These are phyloP conservation scores for Babesia ovata DNA, from an alignment of 169 alveolate genomes.

Conservation along the genomic window DNA sequence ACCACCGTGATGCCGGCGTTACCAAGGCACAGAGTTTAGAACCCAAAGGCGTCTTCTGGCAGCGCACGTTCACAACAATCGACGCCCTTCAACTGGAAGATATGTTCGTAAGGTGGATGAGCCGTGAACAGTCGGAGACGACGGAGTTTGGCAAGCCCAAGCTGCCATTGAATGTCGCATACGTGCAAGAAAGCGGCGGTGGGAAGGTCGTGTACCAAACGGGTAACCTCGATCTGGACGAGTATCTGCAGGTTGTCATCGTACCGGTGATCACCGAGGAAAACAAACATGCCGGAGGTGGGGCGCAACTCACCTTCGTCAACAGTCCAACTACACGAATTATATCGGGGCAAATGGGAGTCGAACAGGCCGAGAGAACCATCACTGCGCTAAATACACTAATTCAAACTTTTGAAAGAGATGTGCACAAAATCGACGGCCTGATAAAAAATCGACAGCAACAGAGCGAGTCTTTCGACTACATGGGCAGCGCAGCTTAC, in stretches of 20 bases:
- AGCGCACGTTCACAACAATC: slow-evolving; percentile 4
- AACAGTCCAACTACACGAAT: slow-evolving; percentile 50
- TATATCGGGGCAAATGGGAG: slow-evolving; percentile 37
- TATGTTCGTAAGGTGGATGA: slow-evolving; percentile 52
- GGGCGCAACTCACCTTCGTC: slow-evolving; percentile 30
- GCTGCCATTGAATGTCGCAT: slow-evolving; percentile 28
- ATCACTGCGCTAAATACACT: slow-evolving; percentile 32
- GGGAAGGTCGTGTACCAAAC: slow-evolving; percentile 36
- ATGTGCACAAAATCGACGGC: slow-evolving; percentile 34
- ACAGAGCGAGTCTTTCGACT: slow-evolving; percentile 12
- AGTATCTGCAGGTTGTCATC: slow-evolving; percentile 42
- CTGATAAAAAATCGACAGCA: slow-evolving; percentile 27
- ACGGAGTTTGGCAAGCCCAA: slow-evolving; percentile 63
- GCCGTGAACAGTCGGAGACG: slow-evolving; percentile 23
- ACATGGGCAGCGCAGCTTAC: slow-evolving; percentile 48
- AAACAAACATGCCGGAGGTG: slow-evolving; percentile 16
- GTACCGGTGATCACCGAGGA: slow-evolving; percentile 23
- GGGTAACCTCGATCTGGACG: slow-evolving; percentile 15
- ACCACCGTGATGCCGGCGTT: slow-evolving; percentile 4
- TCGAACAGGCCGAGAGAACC: slow-evolving; percentile 4
- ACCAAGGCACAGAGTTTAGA: slow-evolving; percentile 28
- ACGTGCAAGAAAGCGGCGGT: slow-evolving; percentile 14
- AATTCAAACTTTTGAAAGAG: slow-evolving; percentile 30
- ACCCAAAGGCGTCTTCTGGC: slow-evolving; percentile 32
- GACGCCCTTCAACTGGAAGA: slow-evolving; percentile 30